phyloP scores from a whole-genome alignment of 2,329 filamentous ascomycete species.

The Macrophomina tecta region DNA sequence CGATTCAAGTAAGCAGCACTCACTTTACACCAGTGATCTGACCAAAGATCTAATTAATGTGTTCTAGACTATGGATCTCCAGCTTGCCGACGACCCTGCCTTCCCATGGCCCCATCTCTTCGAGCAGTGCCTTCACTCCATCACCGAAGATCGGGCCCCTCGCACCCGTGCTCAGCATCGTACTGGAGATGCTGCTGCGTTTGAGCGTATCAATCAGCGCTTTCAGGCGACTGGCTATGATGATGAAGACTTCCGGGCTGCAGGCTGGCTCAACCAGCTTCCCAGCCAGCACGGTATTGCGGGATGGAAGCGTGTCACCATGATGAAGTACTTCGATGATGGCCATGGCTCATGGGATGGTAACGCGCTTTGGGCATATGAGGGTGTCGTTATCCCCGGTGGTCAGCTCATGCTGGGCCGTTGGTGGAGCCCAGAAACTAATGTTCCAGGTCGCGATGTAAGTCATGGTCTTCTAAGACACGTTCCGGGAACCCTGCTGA shows the following conservation, averaged over 20 bases:
- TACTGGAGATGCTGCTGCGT: background rate
- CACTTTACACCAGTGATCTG: too few relatives aligned
- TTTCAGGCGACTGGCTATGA: conserved; percentile 50
- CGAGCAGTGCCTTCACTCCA: conserved; percentile 48
- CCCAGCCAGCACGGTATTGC: conserved; percentile 56
- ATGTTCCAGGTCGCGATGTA: conserved; percentile 32
- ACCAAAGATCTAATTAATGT: background rate
- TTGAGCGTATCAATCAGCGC: conserved; percentile 33
- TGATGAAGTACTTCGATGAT: conserved; percentile 58
- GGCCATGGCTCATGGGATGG: conserved; percentile 39
- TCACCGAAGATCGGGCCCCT: conserved; percentile 33
- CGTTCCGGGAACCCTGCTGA: background rate
- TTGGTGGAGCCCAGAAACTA: conserved; percentile 51
- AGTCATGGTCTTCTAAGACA: background rate
- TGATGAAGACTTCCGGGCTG: conserved; percentile 40
- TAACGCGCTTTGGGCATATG: conserved; percentile 53
- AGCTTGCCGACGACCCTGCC: conserved; percentile 35
- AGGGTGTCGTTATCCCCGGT: conserved; percentile 56
- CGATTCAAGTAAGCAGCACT: background rate
- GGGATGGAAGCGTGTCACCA: conserved; percentile 61
- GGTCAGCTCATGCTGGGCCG: conserved; percentile 54
- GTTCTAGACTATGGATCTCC: conserved; percentile 41
- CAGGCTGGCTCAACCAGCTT: conserved; percentile 58
- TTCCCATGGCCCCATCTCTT: conserved; percentile 47
- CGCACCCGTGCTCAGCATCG: conserved; percentile 43